Percentiles rank a stretch among this genome's conserved stretches.
phyloP scores from a whole-genome alignment of 768 basidiomycete genomes.

The Auricularia sp. region DNA sequence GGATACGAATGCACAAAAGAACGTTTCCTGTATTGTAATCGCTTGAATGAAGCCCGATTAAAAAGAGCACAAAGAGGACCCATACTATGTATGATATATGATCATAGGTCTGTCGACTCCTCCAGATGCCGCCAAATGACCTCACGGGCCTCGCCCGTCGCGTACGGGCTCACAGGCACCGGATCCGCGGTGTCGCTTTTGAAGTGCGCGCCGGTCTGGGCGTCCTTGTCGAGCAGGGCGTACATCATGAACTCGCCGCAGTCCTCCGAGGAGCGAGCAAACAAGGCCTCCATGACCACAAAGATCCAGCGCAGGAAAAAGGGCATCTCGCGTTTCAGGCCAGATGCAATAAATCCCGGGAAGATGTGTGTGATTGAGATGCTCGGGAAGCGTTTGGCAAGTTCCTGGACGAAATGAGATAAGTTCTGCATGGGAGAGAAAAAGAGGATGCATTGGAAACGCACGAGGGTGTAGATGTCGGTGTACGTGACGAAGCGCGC shows the following conservation, averaged over 20 bases:
- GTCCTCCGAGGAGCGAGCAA: conserved; percentile 9
- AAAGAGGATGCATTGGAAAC: neutral
- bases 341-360: conserved; percentile 2
- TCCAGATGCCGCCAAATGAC: neutral
- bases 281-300: neutral
- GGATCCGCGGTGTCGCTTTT: neutral
- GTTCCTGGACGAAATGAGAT: conserved; percentile 1
- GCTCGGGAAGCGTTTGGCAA: conserved; percentile 5
- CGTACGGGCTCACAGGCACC: neutral
- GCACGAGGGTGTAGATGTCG: neutral
- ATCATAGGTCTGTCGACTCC: neutral
- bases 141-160: neutral
- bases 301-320: neutral
- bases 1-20: neutral
- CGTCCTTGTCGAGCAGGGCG: conserved; percentile 8
- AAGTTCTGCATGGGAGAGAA: too few species aligned
- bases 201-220: neutral
- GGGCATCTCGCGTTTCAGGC: neutral
- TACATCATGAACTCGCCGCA: conserved; percentile 19
- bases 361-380: conserved; percentile 3
- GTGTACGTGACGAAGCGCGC: neutral
- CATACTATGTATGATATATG: too few species aligned
- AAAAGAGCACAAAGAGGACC: too few species aligned
- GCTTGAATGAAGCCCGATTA: too few species aligned
- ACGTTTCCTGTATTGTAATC: too few species aligned